Conservation (phyloP, 805 yeast genomes). For the Maudiozyma pseudohumilis region DNA sequence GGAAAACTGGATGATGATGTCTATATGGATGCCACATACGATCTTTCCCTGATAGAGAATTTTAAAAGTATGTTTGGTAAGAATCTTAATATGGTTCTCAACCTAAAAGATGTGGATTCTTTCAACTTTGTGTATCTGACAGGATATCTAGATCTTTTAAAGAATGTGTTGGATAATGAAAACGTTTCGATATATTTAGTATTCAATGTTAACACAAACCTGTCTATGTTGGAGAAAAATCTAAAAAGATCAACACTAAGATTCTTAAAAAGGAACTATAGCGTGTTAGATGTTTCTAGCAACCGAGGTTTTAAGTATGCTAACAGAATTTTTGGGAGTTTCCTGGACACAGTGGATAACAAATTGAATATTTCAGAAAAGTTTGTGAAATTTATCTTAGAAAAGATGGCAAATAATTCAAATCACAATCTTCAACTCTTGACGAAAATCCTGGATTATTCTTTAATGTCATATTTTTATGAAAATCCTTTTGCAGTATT, state of each 20-base stretch:
- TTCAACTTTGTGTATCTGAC: conserved; percentile 21
- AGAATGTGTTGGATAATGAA: conserved; percentile 20
- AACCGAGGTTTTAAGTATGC: conserved; percentile 27
- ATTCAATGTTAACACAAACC: conserved; percentile 26
- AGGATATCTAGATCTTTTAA: conserved; percentile 21
- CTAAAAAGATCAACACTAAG: conserved; percentile 26
- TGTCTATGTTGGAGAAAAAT: conserved; percentile 28
- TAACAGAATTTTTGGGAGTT: conserved; percentile 27
- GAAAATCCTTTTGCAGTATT: conserved; percentile 29
- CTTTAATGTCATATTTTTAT: conserved; percentile 28
- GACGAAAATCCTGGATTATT: conserved; percentile 26
- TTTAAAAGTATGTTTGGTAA: conserved; percentile 21
- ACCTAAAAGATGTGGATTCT: conserved; percentile 29
- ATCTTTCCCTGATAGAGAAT: conserved; percentile 26
- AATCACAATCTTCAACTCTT: conserved; percentile 26
- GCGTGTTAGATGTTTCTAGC: conserved; percentile 25
- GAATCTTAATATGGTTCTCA: conserved; percentile 22
- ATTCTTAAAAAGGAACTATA: conserved; percentile 20
- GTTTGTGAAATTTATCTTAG: conserved; percentile 23
- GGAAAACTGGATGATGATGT: neutral
- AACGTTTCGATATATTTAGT: conserved; percentile 23
- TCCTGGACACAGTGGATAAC: conserved; percentile 28
- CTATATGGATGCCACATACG: conserved; percentile 21
- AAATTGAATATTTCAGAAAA: conserved; percentile 25
- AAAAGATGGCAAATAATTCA: conserved; percentile 26